Conservation (phyloP, 1,284 basidiomycete genomes). For the Afroboletus lepidellus region DNA sequence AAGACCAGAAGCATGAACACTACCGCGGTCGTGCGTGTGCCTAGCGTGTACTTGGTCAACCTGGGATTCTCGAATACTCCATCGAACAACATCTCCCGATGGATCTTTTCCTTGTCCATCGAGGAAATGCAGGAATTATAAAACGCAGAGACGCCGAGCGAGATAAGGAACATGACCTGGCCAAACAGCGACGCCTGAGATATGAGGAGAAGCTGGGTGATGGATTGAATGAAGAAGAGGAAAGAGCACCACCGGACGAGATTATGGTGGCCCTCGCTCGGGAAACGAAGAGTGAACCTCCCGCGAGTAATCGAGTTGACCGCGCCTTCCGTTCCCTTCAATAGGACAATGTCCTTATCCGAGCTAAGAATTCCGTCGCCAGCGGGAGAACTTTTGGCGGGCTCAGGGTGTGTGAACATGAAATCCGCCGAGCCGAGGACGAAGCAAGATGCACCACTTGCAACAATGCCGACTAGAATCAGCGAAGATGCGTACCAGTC, state of each 20-base stretch:
- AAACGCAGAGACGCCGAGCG: not conserved
- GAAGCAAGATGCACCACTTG: not conserved
- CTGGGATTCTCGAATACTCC: not conserved
- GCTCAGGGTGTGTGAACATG: not conserved
- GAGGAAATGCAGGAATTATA: not conserved
- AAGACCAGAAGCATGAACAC: not conserved
- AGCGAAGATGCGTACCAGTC: not conserved
- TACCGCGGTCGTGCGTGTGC: not conserved
- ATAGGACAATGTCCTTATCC: slow-evolving; percentile 1
- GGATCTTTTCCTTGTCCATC: not conserved
- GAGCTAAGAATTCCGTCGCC: not conserved
- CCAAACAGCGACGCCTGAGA: slow-evolving; percentile 27
- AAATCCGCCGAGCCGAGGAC: not conserved
- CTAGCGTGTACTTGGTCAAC: not conserved
- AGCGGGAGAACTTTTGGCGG: not conserved
- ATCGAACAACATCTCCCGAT: no score
- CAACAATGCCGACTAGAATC: not conserved
- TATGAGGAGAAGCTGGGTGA: slow-evolving; percentile 27
- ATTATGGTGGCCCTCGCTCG: slow-evolving; percentile 8
- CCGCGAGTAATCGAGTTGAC: slow-evolving; percentile 32
- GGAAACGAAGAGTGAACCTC: slow-evolving; percentile 23
- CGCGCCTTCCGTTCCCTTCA: slow-evolving; percentile 27
- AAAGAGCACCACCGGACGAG: slow-evolving; percentile 13
- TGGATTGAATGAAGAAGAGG: not conserved
- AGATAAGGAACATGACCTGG: slow-evolving; percentile 27